phyloP scores from a whole-genome alignment of 2,329 filamentous ascomycete genomes.

The Aspergillus persii region DNA sequence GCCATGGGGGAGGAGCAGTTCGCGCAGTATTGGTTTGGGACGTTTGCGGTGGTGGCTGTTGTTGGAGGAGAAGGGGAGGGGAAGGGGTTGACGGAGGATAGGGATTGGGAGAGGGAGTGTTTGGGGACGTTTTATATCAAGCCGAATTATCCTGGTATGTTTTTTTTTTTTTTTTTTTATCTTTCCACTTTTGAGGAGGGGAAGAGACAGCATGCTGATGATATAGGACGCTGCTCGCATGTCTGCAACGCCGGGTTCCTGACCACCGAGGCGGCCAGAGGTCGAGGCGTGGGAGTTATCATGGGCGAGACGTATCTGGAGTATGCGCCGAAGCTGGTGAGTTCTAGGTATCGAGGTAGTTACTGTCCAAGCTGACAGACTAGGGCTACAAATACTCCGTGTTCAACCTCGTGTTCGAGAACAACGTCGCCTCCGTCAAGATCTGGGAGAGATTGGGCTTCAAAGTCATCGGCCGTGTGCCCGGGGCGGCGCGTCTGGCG shows the following conservation, averaged over 20 bases:
- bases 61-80: slow-evolving; percentile 16
- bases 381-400: slow-evolving; percentile 42
- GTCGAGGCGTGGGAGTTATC: slow-evolving; percentile 33
- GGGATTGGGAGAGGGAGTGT: slow-evolving; percentile 36
- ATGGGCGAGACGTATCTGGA: slow-evolving; percentile 40
- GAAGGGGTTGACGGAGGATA: slow-evolving; percentile 18
- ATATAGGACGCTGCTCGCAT: slow-evolving; percentile 42
- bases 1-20: slow-evolving; percentile 30
- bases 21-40: slow-evolving; percentile 39
- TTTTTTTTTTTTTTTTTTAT: background rate
- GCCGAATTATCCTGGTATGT: slow-evolving; percentile 37
- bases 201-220: too few relatives aligned
- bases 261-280: slow-evolving; percentile 31
- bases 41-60: slow-evolving; percentile 35
- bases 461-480: slow-evolving; percentile 37
- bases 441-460: slow-evolving; percentile 42
- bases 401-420: slow-evolving; percentile 42
- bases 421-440: slow-evolving; percentile 38
- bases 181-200: background rate
- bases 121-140: slow-evolving; percentile 43
- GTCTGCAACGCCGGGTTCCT: slow-evolving; percentile 41
- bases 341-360: background rate
- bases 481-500: slow-evolving; percentile 33
- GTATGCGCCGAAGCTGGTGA: slow-evolving; percentile 37
- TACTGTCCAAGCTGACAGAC: slow-evolving; percentile 9